A percentile compares a stretch with the other conserved stretches of the same genome.
Conservation (phyloP, 495 filamentous ascomycete species). For the Lasiosphaeria ovina region DNA sequence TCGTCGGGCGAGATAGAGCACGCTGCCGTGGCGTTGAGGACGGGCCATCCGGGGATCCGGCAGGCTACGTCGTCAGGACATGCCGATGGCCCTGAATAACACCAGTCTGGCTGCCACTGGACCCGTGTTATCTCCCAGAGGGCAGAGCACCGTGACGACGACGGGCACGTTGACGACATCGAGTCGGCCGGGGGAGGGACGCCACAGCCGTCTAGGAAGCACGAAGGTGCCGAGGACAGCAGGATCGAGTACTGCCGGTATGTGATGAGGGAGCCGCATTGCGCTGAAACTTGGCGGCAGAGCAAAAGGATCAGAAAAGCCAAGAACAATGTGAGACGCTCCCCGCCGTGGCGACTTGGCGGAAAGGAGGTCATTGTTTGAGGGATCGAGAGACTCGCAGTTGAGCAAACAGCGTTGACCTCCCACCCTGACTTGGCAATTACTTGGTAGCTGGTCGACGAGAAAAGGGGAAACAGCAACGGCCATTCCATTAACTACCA, state of each 20-base stretch:
- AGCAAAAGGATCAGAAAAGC: not conserved
- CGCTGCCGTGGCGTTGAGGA: constrained; percentile 9
- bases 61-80: constrained; percentile 8
- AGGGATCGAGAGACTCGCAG: too few species aligned
- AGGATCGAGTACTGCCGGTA: constrained; percentile 8
- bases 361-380: too few species aligned
- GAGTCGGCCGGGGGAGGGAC: not conserved
- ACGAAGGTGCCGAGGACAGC: not conserved
- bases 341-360: not conserved
- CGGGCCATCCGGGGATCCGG: constrained; percentile 8
- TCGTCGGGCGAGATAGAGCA: constrained; percentile 3
- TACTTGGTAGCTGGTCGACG: too few species aligned
- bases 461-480: too few species aligned
- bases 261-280: constrained; percentile 11
- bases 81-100: not conserved
- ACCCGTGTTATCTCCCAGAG: constrained; percentile 7
- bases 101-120: constrained; percentile 6
- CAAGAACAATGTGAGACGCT: not conserved
- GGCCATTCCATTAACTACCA: too few species aligned
- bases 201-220: constrained; percentile 8
- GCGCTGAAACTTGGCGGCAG: not conserved
- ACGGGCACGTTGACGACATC: constrained; percentile 9
- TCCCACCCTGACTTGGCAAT: too few species aligned
- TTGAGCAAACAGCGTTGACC: too few species aligned
- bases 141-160: not conserved